Conservation (phyloP, 495 filamentous ascomycete genomes). For the Trichoderma asperelloides region DNA sequence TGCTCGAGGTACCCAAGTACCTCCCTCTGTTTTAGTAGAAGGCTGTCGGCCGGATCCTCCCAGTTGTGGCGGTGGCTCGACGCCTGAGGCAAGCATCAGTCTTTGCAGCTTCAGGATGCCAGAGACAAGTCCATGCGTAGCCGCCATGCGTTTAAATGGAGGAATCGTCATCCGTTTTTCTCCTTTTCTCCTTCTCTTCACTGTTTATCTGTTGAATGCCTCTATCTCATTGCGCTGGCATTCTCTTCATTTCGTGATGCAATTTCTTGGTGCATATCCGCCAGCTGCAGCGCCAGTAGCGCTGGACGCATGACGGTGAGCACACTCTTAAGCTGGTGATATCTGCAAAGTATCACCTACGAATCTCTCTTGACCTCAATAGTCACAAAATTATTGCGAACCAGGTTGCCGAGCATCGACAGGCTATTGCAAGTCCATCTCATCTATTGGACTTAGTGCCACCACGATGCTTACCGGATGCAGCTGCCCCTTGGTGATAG, state of each 20-base stretch:
- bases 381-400: background rate
- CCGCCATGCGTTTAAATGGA: background rate
- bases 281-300: background rate
- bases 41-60: background rate
- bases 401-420: background rate
- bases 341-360: background rate
- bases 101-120: background rate
- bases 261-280: too few species aligned
- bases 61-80: background rate
- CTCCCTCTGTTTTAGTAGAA: background rate
- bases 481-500: background rate
- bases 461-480: background rate
- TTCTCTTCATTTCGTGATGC: too few species aligned
- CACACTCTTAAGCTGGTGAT: background rate
- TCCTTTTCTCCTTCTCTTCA: too few species aligned
- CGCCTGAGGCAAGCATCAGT: background rate
- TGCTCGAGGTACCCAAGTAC: conserved; percentile 10
- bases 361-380: background rate
- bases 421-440: background rate
- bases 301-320: background rate
- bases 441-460: background rate
- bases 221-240: too few species aligned
- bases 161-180: background rate
- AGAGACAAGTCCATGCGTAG: background rate
- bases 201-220: too few species aligned